Evolutionary conservation across 1,139 yeast genomes (phyloP), one percentile per base, ranked within the genome.

Genomic region (Suhomyces panamericanus): DNA sequence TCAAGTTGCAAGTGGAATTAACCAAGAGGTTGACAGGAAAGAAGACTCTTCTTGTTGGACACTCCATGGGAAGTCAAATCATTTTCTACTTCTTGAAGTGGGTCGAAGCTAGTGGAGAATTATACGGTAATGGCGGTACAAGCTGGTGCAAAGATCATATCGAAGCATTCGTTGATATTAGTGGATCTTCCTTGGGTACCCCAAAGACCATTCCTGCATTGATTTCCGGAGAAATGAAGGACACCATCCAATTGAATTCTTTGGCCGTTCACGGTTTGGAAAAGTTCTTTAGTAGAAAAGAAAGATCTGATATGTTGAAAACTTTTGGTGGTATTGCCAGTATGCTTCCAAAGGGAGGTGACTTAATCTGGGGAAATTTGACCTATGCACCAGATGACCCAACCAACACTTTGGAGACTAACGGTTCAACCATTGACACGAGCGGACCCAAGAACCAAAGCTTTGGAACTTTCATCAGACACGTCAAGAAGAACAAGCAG

Each of bases 341-440:
- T 49, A 95, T 93, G 98, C 63, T 93, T 35, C 99, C 99, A 15
- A 93, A 93, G 63, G 99, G 99, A 28, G 98, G 97, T 3, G 83
- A 83, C 36, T 61, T 80, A 6, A 79, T 93, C 35, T 93, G 99
- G 99, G 99, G 97, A 8, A 75, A 80, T 54, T 56, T 73, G 45
- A 63, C 70, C 2, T 53, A 63, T 39, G 81, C 87, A 2, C 85
- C 85, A 0, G 96, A 88, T 59, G 87, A 83, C 58, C 70, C 73
- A 4, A 57, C 69, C 13, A 69, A 70, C 49, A 59, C 66, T 31
- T 60, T 62, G 42, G 55, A 54, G 43, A 65, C 67, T 43, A 48
- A 56, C 42, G 52, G 44, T 6, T 49, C 53, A 4, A 52, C 52
- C 27, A 54, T 60, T 5, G 62, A 57, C 4, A 63, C 63, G n/a